A percentile compares a stretch with the other conserved stretches of the same genome.
Evolutionary conservation across 164 flowering plant genomes (phyloP).

Genomic region (Taxillus chinensis): DNA sequence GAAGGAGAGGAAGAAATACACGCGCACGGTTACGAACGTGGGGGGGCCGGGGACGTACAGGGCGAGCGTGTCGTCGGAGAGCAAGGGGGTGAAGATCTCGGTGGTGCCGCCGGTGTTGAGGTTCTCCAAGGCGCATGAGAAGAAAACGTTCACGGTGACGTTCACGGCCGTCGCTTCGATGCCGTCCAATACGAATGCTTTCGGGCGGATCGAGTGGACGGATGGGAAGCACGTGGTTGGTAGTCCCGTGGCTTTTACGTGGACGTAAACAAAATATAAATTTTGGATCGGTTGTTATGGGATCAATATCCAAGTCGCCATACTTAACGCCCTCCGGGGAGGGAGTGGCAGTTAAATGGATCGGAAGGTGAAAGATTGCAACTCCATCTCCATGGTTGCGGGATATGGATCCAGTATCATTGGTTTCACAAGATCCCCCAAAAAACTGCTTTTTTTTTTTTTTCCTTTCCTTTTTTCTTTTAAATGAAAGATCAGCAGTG

Average conservation of each 20-base stretch:
- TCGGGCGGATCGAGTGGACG: conserved; percentile 50
- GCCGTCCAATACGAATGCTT: conserved; percentile 24
- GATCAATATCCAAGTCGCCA: no score
- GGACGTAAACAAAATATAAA: conserved; percentile 17
- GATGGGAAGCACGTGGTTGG: conserved; percentile 48
- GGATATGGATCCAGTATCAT: no score
- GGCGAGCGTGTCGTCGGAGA: conserved; percentile 17
- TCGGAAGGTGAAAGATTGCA: no score
- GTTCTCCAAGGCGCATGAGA: conserved; percentile 30
- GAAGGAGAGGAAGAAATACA: conserved; percentile 25
- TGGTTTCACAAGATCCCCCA: no score
- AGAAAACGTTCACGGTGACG: conserved; percentile 40
- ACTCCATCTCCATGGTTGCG: no score
- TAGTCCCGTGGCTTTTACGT: conserved; percentile 52
- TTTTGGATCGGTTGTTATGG: not conserved
- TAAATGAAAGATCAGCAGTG: no score
- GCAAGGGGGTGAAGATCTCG: conserved; percentile 24
- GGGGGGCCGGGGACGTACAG: conserved; percentile 41
- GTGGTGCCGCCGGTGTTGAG: conserved; percentile 35
- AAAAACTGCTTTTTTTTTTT: no score
- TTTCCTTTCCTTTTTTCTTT: no score
- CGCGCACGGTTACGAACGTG: conserved; percentile 49
- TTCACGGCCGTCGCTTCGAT: conserved; percentile 26
- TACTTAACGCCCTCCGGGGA: no score
- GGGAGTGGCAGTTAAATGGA: no score